Evolutionary conservation across 805 yeast species (phyloP), one percentile per base, ranked within the genome.

Genomic region (Saturnispora serradocipensis): DNA sequence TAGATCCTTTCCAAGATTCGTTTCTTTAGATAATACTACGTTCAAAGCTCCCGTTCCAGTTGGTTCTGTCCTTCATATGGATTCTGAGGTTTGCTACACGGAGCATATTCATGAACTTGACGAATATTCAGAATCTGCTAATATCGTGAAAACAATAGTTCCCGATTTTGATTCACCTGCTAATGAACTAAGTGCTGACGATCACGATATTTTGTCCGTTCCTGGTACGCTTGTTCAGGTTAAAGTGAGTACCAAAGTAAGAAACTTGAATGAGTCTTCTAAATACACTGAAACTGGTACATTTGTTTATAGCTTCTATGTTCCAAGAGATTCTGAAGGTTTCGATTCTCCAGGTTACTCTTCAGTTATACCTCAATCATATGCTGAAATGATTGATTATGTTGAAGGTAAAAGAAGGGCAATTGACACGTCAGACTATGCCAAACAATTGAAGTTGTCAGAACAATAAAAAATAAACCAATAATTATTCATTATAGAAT

Each of bases 31-130:
- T 65, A 84, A 93, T 22, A 88, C 96, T 43, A 86, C 95, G 24
- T 90, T 90, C 75, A 82, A 86, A 61, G 86, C 90, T 18, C 98
- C 98, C 2, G 98, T 90, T 7, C 97, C 97, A 1, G 97, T 90
- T 16, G 97, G 98, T 1, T 82, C 90, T 1, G 96, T 91, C 8
- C 71, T 90, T 54, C 85, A 82, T 56, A 80, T 88, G 81, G 77
- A 80, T 50, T 93, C 97, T 0, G 73, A 83, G 20, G 87, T 90
- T 7, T 88, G 86, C 24, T 88, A 90, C 68, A 88, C 97, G 3
- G 95, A 88, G 63, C 91, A 86, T 58, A 69, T 87, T 49, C 83
- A 80, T 60, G 66, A 60, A 35, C 42, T 50, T 15, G 52, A 55
- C 38, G 69, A 67, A 48, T 47, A 52, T 8, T 56, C 70, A 0